Percentiles rank a stretch among this genome's conserved stretches.
Evolutionary conservation across 495 filamentous ascomycete genomes (phyloP).

Genomic region (Amphirosellinia nigrospora): DNA sequence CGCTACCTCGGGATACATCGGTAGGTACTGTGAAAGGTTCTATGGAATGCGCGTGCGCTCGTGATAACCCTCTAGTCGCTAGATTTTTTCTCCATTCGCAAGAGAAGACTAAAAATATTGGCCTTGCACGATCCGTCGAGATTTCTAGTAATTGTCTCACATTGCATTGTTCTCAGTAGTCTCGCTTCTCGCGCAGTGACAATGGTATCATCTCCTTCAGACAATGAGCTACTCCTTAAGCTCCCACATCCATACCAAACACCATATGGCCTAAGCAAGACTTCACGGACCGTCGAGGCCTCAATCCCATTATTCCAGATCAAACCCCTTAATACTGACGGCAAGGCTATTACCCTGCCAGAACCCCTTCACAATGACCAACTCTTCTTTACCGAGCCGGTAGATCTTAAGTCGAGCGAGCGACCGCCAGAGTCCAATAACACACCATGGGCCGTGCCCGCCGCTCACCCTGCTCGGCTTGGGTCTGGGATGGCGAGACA

Average conservation of each 20-base stretch:
- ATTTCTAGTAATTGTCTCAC: background rate
- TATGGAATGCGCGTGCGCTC: background rate
- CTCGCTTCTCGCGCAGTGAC: background rate
- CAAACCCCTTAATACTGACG: slow-evolving; percentile 28
- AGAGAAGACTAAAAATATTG: slow-evolving; percentile 1
- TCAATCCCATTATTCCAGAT: slow-evolving; percentile 32
- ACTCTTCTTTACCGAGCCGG: slow-evolving; percentile 50
- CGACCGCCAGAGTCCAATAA: slow-evolving; percentile 53
- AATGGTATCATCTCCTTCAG: slow-evolving; percentile 38
- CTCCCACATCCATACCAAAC: slow-evolving; percentile 56
- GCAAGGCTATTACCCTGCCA: slow-evolving; percentile 31
- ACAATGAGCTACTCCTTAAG: slow-evolving; percentile 48
- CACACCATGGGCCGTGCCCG: slow-evolving; percentile 53
- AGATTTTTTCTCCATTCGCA: background rate
- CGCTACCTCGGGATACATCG: slow-evolving; percentile 10
- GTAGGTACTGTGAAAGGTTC: no score
- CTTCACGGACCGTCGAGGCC: slow-evolving; percentile 32
- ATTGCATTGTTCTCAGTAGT: background rate
- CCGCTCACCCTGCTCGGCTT: slow-evolving; percentile 47
- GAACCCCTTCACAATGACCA: slow-evolving; percentile 45
- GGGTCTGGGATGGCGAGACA: slow-evolving; percentile 39
- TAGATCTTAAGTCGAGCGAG: slow-evolving; percentile 53
- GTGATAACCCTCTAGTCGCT: background rate
- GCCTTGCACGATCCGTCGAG: background rate
- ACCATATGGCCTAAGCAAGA: slow-evolving; percentile 46